Conservation (phyloP, 345 rosid genomes). For the Citrus sp. region DNA sequence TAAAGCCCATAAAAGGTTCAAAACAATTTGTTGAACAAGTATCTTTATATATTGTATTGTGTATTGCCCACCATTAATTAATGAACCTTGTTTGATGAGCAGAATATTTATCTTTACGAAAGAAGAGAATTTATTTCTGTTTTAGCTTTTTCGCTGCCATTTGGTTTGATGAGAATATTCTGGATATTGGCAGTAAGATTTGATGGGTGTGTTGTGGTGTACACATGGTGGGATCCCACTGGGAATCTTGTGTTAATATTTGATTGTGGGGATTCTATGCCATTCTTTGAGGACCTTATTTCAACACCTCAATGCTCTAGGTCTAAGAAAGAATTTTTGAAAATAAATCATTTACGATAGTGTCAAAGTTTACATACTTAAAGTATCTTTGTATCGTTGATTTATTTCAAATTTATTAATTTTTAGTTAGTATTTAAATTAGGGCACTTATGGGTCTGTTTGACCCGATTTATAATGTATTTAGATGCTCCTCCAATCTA, state of each 20-base stretch:
- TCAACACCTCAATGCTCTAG: constrained; percentile 18
- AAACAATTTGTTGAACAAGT: not conserved
- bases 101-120: no score
- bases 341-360: not conserved
- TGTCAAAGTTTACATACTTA: not conserved
- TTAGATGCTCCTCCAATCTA: not conserved
- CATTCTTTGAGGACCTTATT: constrained; percentile 20
- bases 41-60: not conserved
- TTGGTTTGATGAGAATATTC: constrained; percentile 18
- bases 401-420: not conserved
- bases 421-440: not conserved
- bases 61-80: constrained; percentile 29
- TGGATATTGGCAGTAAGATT: not conserved
- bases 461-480: not conserved
- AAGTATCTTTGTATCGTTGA: not conserved
- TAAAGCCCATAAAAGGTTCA: not conserved
- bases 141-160: not conserved
- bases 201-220: not conserved
- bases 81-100: constrained; percentile 25
- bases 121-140: no score
- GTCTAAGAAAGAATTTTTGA: not conserved
- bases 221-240: constrained; percentile 12
- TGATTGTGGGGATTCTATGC: not conserved
- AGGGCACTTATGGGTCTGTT: not conserved
- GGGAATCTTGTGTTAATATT: constrained; percentile 15